A percentile compares a stretch with the other conserved stretches of the same genome.
phyloP scores from a whole-genome alignment of 768 basidiomycete genomes.

The Boletus vinaceobasis region DNA sequence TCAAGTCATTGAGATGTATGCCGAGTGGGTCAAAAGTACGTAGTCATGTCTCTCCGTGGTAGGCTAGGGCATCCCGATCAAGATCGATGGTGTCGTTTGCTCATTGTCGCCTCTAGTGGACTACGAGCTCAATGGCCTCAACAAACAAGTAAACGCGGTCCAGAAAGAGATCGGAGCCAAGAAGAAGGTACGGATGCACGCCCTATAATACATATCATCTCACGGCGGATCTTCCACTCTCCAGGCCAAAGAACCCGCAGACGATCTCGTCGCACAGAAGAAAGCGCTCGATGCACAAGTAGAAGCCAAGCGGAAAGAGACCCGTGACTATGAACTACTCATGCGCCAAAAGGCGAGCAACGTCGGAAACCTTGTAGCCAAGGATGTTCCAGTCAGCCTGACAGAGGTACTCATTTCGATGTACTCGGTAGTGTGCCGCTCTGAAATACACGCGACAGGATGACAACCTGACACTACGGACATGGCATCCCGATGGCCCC shows the following conservation, averaged over 20 bases:
- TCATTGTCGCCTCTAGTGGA: conserved; percentile 54
- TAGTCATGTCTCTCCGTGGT: conserved; percentile 16
- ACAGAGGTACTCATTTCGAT: conserved; percentile 62
- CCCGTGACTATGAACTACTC: conserved; percentile 68
- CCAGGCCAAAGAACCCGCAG: conserved; percentile 88
- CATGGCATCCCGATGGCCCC: conserved; percentile 83
- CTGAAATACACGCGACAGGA: conserved; percentile 50
- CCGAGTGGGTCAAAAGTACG: conserved; percentile 93
- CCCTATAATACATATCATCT: background rate
- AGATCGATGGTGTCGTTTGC: background rate
- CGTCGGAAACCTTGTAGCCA: conserved; percentile 92
- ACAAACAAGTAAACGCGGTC: conserved; percentile 82
- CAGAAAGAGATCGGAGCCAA: conserved; percentile 94
- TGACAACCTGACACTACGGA: conserved; percentile 78
- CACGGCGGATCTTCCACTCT: background rate
- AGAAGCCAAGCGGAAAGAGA: conserved; percentile 69
- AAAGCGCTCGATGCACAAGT: conserved; percentile 81
- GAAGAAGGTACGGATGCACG: conserved; percentile 68
- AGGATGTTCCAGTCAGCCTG: conserved; percentile 76
- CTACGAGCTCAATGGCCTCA: conserved; percentile 72
- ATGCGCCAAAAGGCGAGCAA: conserved; percentile 80
- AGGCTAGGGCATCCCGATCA: background rate
- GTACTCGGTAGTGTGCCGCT: background rate
- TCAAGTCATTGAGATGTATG: conserved; percentile 88
- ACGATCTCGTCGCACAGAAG: conserved; percentile 83